Base-by-base conservation (phyloP, 2,329 filamentous ascomycete genomes). In the Pseudogymnoascus sp. region DNA sequence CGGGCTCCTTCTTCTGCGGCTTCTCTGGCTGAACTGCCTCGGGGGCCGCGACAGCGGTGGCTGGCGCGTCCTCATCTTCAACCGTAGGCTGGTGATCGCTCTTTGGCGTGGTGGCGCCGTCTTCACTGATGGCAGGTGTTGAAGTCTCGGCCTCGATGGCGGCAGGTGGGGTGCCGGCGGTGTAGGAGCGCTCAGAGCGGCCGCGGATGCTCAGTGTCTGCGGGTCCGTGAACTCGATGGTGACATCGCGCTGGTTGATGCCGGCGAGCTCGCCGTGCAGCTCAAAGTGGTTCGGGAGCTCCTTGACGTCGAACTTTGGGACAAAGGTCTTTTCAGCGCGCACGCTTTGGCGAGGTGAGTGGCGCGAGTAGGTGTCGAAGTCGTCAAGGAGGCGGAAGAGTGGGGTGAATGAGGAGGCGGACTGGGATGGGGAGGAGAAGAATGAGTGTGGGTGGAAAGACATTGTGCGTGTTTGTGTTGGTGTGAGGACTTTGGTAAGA, bases 181-280 rank as follows among this genome's bases (percentile, higher is more conserved):
- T 82, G 75, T 84, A 82, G 67, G 78, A 77, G 69, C 84, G 81
- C 76, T 90, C 86, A 64, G 85, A 80, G 69, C 81, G 83, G 73
- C 90, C 90, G 64, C 84, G 84, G 73, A 93, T 80, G 68, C 85
- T 80, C 41, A 93, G 78, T 10, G 88, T 91, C 78, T 90, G 88
- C 31, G 83, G 80, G 72, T 93, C 89, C 63, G 84, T 86, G 80
- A 92, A 93, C 72, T 93, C 89, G 72, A 93, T 89, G 71, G 81
- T 79, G 70, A 93, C 78, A 71, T 91, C 80, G 69, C 89, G 83
- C 77, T 89, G 88, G 67, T 82, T 82, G 69, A 91, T 78, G 62
- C 90, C 90, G 0, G 89, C 86, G 6, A 93, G 83, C 76, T 93
- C 90, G 70, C 89, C 90, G 71, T 91, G 85, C 24, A 93, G 86